These are phyloP conservation scores for Anastatica hierochuntica DNA, from an alignment of 345 rosid species.

Conservation along the genomic window DNA sequence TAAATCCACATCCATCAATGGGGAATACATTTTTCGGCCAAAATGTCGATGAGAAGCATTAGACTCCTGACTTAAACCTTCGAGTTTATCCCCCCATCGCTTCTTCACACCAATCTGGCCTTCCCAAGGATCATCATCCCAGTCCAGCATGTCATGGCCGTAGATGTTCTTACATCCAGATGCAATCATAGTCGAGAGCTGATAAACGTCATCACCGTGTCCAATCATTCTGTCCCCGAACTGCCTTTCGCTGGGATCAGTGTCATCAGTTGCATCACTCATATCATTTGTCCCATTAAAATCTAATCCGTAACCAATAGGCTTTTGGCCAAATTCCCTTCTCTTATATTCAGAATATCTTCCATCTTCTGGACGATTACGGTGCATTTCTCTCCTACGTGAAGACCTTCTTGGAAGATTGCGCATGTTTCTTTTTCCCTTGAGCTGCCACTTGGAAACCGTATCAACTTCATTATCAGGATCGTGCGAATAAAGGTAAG, in stretches of 20 bases:
- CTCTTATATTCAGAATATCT: slow-evolving; percentile 35
- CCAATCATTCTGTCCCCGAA: slow-evolving; percentile 30
- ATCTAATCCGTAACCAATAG: slow-evolving; percentile 30
- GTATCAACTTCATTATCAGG: slow-evolving; percentile 38
- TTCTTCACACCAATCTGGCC: slow-evolving; percentile 30
- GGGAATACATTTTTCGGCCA: slow-evolving; percentile 37
- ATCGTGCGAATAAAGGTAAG: slow-evolving; percentile 39
- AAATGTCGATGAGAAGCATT: slow-evolving; percentile 27
- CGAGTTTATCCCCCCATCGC: slow-evolving; percentile 31
- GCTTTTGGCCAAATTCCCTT: slow-evolving; percentile 33
- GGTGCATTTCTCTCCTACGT: slow-evolving; percentile 23
- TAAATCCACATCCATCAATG: slow-evolving; percentile 73
- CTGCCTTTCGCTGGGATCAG: slow-evolving; percentile 39
- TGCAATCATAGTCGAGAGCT: slow-evolving; percentile 30
- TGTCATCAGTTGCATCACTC: slow-evolving; percentile 33
- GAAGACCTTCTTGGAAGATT: slow-evolving; percentile 47
- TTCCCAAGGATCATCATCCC: slow-evolving; percentile 52
- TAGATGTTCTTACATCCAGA: slow-evolving; percentile 33
- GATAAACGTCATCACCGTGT: slow-evolving; percentile 33
- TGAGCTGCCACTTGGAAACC: slow-evolving; percentile 85
- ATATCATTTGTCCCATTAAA: slow-evolving; percentile 28
- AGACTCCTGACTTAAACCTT: slow-evolving; percentile 34
- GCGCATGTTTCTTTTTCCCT: slow-evolving; percentile 80
- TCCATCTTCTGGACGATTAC: slow-evolving; percentile 30
- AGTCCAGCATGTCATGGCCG: slow-evolving; percentile 32